Base-by-base conservation (phyloP, 768 basidiomycete genomes). In the Suillus discolor region DNA sequence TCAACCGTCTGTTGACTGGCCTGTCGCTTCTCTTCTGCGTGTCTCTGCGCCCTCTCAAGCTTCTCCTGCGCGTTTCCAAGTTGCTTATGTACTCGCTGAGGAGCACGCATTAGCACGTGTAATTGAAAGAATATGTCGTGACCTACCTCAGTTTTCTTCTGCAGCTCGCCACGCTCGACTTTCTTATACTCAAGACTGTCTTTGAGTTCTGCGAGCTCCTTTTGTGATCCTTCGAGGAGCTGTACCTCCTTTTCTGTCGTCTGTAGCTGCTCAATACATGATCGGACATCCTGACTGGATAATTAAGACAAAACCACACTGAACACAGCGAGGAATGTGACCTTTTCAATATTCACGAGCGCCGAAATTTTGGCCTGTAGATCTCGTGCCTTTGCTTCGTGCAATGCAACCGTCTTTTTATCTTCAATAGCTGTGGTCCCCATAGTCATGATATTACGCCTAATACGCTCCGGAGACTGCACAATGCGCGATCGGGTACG, bases 381-480 rank as follows among this genome's bases (percentile, higher is more conserved):
- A 71, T 95, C 94, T 54, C 93, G 81, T 5, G 87, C 83, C 78
- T 94, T 95, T 15, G 83, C 81, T 71, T 95, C 91, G 68, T 89
- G 86, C 67, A 83, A 75, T 1, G 84, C 80, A 23, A 92, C 82
- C 1, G 82, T 82, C 66, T 82, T 86, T 72, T 92, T 92, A 69
- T 96, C 93, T 62, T 91, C 89, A 20, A 84, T 75, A 1, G 87
- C 87, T 0, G 85, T 87, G 7, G 79, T 73, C 3, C 85, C 83
- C 91, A 97, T 94, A n/a, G 86, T 81, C 13, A 83, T 77, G 70
- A 97, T 97, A 51, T 87, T 91, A 61, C 89, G 87, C 73, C 90
- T 92, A 69, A 97, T 91, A 54, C 95, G 85, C 57, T 97, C 96
- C 0, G 96, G 96, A 0, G 93, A 95, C 74, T 95, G 93, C 4